Evolutionary conservation across 306 rosid species (phyloP).

Genomic region (Medicago truncatula): DNA sequence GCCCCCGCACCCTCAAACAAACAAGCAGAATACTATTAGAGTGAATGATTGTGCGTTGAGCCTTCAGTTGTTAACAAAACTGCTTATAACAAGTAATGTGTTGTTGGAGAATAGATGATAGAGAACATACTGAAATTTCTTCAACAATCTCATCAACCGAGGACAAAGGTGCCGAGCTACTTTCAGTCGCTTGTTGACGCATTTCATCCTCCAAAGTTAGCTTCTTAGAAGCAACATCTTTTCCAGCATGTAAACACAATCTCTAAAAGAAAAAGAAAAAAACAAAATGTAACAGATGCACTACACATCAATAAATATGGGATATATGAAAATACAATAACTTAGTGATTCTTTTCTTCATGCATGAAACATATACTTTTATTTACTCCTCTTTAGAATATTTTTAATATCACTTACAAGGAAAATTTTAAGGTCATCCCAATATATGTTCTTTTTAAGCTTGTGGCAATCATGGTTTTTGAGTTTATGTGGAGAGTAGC

Average conservation of each 20-base stretch:
- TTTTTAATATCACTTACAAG: slow-evolving; percentile 21
- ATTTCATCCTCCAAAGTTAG: slow-evolving; percentile 56
- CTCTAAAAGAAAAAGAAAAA: slow-evolving; percentile 53
- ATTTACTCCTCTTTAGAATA: slow-evolving; percentile 12
- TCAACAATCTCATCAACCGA: slow-evolving; percentile 69
- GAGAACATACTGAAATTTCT: slow-evolving; percentile 73
- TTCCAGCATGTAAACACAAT: slow-evolving; percentile 49
- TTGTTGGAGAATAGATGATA: slow-evolving; percentile 9
- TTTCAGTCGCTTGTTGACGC: slow-evolving; percentile 54
- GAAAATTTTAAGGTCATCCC: background rate
- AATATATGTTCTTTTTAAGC: slow-evolving; percentile 9
- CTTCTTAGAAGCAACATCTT: slow-evolving; percentile 53
- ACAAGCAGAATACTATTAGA: background rate
- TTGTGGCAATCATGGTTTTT: slow-evolving; percentile 12
- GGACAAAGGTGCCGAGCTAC: slow-evolving; percentile 57
- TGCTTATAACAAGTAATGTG: slow-evolving; percentile 34
- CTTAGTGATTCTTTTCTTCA: slow-evolving; percentile 1
- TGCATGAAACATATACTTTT: background rate
- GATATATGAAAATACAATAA: slow-evolving; percentile 13
- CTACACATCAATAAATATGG: slow-evolving; percentile 7
- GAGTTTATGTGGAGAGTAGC: background rate
- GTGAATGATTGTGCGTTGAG: slow-evolving; percentile 10
- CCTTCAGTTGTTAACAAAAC: slow-evolving; percentile 16
- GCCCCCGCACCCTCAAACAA: background rate
- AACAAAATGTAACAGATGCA: slow-evolving; percentile 33